Evolutionary conservation across 129 eudicot genomes (phyloP), one percentile per base, ranked within the genome.

Genomic region (Tagetes patula): DNA sequence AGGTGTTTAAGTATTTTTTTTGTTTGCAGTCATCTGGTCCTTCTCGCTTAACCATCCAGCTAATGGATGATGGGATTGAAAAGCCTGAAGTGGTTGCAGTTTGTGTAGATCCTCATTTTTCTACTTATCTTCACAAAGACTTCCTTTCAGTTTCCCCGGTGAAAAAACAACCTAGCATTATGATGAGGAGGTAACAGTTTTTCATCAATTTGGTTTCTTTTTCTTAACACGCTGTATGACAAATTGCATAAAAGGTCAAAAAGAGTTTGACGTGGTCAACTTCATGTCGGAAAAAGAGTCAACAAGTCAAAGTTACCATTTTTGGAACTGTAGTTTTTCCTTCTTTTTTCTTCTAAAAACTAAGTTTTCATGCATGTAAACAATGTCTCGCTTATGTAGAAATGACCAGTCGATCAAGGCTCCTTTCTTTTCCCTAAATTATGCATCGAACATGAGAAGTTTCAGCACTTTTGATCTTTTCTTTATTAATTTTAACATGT

Each of bases 1-100:
- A 50, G 20, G 34, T 8, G 30, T 67, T 33, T 38, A 33, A 38
- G 3, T 54, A 27, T 58, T 0, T n/a, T 20, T n/a, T 5, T 46
- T 77, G 72, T 46, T 78, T 73, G 64, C 83, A 94, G 99, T 79
- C 91, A 60, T 81, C 87, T 45, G 65, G 71, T 41, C 99, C 91
- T 6, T 75, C 83, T 9, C 85, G 79, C 39, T 43, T 94, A 83
- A 86, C 93, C 31, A 84, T 94, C 82, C 97, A 90, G 74, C 83
- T 94, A 78, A 90, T 94, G 96, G 94, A 90, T 45, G 95, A 87
- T 43, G 99, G 89, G 41, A 83, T 78, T 77, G 99, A 88, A 76
- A 94, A 90, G 85, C 83, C 91, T 50, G 99, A 90, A 76, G 91
- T 86, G 56, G 89, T 94, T 75, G 85, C 99, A 3, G 96, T 94